Evolutionary conservation across 2,329 filamentous ascomycete genomes (phyloP).

Genomic region (Cercospora sp.): DNA sequence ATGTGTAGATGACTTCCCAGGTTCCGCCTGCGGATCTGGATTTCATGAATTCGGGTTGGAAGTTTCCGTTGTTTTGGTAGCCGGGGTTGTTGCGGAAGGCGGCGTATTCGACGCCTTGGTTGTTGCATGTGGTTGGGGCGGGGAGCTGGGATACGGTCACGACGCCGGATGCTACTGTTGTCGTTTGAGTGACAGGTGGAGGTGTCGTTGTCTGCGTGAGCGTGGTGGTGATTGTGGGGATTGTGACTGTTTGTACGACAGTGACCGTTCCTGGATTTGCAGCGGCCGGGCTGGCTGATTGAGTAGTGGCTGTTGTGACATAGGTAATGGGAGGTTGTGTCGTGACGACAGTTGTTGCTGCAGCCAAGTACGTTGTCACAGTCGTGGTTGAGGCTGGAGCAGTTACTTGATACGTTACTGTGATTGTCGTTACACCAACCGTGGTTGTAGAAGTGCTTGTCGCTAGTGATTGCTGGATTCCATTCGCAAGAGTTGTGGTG

Average conservation of each 20-base stretch:
- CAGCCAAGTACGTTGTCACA: background rate
- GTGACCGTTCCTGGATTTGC: slow-evolving; percentile 5
- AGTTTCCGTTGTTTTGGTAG: background rate
- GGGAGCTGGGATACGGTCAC: background rate
- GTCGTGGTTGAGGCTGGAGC: background rate
- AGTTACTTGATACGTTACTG: slow-evolving; percentile 2
- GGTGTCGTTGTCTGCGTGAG: slow-evolving; percentile 3
- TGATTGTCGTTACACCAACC: background rate
- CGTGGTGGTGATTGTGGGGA: background rate
- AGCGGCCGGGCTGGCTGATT: slow-evolving; percentile 1
- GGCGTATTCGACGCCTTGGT: slow-evolving; percentile 22
- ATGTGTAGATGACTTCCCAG: slow-evolving; percentile 16
- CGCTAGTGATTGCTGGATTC: background rate
- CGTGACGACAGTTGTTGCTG: background rate
- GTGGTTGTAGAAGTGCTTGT: slow-evolving; percentile 5
- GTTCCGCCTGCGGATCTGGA: slow-evolving; percentile 10
- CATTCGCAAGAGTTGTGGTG: background rate
- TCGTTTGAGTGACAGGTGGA: background rate
- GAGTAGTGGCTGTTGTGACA: slow-evolving; percentile 2
- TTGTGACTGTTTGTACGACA: background rate
- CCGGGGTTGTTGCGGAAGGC: slow-evolving; percentile 18
- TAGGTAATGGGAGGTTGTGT: slow-evolving; percentile 1
- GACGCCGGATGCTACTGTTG: background rate
- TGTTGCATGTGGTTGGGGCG: slow-evolving; percentile 19
- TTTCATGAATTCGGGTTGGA: slow-evolving; percentile 20